Base-by-base conservation (phyloP, 495 filamentous ascomycete genomes). In the Xylaria flabelliformis region DNA sequence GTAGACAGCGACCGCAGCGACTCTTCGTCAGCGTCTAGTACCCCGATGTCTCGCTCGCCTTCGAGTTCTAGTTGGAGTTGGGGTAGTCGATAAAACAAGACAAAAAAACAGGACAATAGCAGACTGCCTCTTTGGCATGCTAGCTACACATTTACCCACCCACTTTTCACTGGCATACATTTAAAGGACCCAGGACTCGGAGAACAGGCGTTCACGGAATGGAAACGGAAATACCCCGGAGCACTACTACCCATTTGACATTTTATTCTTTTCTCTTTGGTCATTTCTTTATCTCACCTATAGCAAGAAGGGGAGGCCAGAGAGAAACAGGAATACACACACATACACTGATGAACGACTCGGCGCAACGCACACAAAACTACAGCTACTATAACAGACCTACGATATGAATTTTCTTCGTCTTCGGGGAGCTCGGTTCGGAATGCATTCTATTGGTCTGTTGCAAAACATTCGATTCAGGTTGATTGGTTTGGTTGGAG, bases 1-100 rank as follows among this genome's bases (percentile, higher is more conserved):
- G 82, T 84, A 77, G 84, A 84, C 69, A 80, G 78, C 65, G 82
- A 84, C 70, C 79, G 82, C 68, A 76, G 76, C 70, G 74, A 77
- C 48, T 63, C 78, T 0, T 71, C 74, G 36, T 68, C 75, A n/a
- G 44, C 69, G 5, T 58, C 61, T 29, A 21, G 58, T 15, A 12
- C 34, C 5, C 26, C 72, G 5, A 66, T 61, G 67, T 72, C 73
- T 15, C 67, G 62, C 55, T 69, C 74, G 21, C 62, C 67, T 39
- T 61, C 74, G 39, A 72, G 74, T 67, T 75, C 74, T 10, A 71
- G 72, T 58, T 78, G 76, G 76, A 72, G 51, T 70, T 78, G 77
- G 75, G 69, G 72, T 62, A 36, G 71, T 56, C 76, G 76, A 51
- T 77, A 64, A 64, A 39, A 51, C 2, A 15, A 67, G 26, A 41